A percentile compares a stretch with the other conserved stretches of the same genome.
Evolutionary conservation across 768 basidiomycete genomes (phyloP).

Genomic region (Trametopsis cervina): DNA sequence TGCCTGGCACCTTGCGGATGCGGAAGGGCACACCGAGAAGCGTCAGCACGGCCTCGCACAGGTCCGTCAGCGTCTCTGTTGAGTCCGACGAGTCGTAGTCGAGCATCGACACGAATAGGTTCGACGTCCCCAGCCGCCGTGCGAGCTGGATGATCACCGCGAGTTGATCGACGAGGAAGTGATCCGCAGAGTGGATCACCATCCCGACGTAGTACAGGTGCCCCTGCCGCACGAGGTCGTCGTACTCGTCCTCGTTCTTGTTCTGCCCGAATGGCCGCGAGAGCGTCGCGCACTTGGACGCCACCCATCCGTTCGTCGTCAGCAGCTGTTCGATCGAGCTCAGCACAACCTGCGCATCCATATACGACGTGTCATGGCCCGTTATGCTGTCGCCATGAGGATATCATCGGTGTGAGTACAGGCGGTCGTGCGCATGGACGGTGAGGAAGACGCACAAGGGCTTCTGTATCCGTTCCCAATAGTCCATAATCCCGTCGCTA

Average conservation of each 20-base stretch:
- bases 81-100: slow-evolving; percentile 96
- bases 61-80: slow-evolving; percentile 87
- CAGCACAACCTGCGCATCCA: slow-evolving; percentile 86
- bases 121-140: slow-evolving; percentile 79
- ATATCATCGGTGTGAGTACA: slow-evolving; percentile 4
- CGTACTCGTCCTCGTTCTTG: slow-evolving; percentile 77
- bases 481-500: slow-evolving; percentile 72
- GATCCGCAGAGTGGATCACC: slow-evolving; percentile 95
- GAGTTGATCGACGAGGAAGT: slow-evolving; percentile 97
- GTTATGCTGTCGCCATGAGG: slow-evolving; percentile 71
- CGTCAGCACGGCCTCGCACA: slow-evolving; percentile 92
- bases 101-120: slow-evolving; percentile 95
- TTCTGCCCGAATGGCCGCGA: slow-evolving; percentile 94
- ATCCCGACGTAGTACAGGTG: slow-evolving; percentile 93
- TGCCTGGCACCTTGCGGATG: slow-evolving; percentile 84
- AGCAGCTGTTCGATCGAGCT: slow-evolving; percentile 88
- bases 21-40: slow-evolving; percentile 90
- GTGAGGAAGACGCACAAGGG: slow-evolving; percentile 64
- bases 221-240: slow-evolving; percentile 77
- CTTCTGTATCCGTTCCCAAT: slow-evolving; percentile 88
- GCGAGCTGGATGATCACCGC: slow-evolving; percentile 97
- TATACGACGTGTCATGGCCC: slow-evolving; percentile 76
- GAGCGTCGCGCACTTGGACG: slow-evolving; percentile 89
- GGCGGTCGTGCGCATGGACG: neutral
- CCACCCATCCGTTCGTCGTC: slow-evolving; percentile 98